These are phyloP conservation scores for Candida patagonica DNA, from an alignment of 805 yeast species.

Conservation along the genomic window DNA sequence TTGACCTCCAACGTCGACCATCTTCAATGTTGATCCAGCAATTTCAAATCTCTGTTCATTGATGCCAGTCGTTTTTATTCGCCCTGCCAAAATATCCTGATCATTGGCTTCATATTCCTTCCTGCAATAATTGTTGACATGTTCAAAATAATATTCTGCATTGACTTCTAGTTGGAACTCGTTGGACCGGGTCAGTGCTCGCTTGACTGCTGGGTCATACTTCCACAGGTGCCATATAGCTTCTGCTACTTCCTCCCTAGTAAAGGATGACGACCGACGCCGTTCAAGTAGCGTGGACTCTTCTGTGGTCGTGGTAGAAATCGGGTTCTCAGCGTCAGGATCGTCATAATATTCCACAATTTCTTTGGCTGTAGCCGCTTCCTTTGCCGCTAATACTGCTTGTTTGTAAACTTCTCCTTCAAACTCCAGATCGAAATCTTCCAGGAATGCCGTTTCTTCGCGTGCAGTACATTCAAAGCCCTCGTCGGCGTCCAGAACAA, in stretches of 20 bases:
- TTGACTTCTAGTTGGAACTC: constrained; percentile 81
- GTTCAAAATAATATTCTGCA: constrained; percentile 71
- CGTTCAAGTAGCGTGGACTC: background rate
- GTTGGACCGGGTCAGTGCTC: constrained; percentile 37
- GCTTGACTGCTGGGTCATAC: constrained; percentile 55
- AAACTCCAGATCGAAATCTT: constrained; percentile 54
- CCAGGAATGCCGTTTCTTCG: constrained; percentile 56
- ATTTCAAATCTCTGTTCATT: constrained; percentile 76
- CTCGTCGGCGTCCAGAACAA: constrained; percentile 5
- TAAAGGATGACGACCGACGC: background rate
- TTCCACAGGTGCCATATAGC: constrained; percentile 67
- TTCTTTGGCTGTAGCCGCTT: background rate
- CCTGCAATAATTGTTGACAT: constrained; percentile 55
- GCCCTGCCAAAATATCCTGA: constrained; percentile 77
- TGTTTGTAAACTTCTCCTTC: constrained; percentile 35
- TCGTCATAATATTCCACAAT: background rate
- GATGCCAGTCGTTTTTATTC: constrained; percentile 93
- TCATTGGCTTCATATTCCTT: constrained; percentile 63
- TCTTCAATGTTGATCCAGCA: constrained; percentile 53
- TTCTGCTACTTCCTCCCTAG: constrained; percentile 42
- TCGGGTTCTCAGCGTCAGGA: constrained; percentile 4
- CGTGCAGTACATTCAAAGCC: constrained; percentile 16
- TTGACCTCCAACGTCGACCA: constrained; percentile 96
- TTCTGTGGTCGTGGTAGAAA: background rate
- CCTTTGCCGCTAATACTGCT: background rate